Conservation (phyloP, 441 rosid genomes). For the Adansonia madagascariensis region DNA sequence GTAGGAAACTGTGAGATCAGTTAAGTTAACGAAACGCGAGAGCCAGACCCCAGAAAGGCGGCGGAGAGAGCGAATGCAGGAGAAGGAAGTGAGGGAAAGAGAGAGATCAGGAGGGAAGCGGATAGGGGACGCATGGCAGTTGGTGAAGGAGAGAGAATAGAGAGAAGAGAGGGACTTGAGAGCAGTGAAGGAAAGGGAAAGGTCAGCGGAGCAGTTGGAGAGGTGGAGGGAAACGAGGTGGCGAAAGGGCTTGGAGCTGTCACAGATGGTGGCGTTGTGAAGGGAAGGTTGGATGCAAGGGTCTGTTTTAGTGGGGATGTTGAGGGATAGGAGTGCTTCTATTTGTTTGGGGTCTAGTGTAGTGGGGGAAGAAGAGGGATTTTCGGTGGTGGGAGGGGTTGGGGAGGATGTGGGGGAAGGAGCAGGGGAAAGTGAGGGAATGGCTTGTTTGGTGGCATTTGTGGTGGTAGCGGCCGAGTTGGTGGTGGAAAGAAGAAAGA, state of each 20-base stretch:
- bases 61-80: constrained; percentile 73
- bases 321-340: constrained; percentile 70
- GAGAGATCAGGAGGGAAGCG: constrained; percentile 74
- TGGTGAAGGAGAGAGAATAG: constrained; percentile 58
- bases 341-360: constrained; percentile 85
- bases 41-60: constrained; percentile 73
- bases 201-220: constrained; percentile 73
- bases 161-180: constrained; percentile 82
- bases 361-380: constrained; percentile 42
- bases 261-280: constrained; percentile 57
- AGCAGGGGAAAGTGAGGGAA: constrained; percentile 29
- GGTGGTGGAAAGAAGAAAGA: not conserved
- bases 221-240: constrained; percentile 71
- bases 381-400: constrained; percentile 30
- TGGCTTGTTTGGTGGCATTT: constrained; percentile 27
- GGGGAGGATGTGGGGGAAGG: constrained; percentile 32
- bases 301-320: constrained; percentile 66
- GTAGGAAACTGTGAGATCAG: constrained; percentile 69
- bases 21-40: constrained; percentile 71
- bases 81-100: constrained; percentile 63
- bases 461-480: constrained; percentile 23
- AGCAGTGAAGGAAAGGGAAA: constrained; percentile 79
- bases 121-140: constrained; percentile 58
- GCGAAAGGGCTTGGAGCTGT: constrained; percentile 69
- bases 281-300: constrained; percentile 59